Evolutionary conservation across 805 yeast species (phyloP), one percentile per base, ranked within the genome.

Genomic region (Diddensiella transvaalensis): DNA sequence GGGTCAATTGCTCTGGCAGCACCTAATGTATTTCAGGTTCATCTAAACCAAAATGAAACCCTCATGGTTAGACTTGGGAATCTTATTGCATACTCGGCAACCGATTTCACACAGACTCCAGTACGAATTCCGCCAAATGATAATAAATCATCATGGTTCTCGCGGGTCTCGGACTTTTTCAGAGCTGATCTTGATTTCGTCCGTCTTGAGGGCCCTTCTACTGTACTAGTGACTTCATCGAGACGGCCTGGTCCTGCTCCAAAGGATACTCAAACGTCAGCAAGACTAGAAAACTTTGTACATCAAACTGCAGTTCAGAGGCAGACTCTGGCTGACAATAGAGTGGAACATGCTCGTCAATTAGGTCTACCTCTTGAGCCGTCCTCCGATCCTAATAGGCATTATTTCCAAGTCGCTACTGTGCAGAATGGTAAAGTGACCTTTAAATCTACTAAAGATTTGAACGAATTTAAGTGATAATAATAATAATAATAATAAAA

Each of bases 1-100:
- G 81, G 81, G 3, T 58, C 54, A n/a, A 46, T 74, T 3, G 74
- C 76, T 11, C 52, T 76, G 35, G 65, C 67, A 23, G 63, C 67
- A 11, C 69, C 72, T 29, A 71, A 72, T 46, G 51, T 75, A 15
- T 68, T 68, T 40, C 68, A 68, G 22, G 45, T 76, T 3, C 55
- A 62, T 3, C 58, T 77, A 26, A 64, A 55, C 4, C 60, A 59
- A 8, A 66, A 65, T 35, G 82, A 77, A 54, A 60, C 64, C 37
- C 58, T 76, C 26, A 55, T 69, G 30, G 64, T 74, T 10, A 68
- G 65, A 38, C 72, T 76, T 22, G 59, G 58, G 42, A 62, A 69
- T 32, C 60, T 77, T 32, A 58, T 74, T 8, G 82, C 80, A 11
- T 69, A 58, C 55, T 64, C 72, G 2, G 43, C 49, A 21, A 56